Base-by-base conservation (phyloP, 1,139 yeast genomes). In the Yamadazyma mexicana region DNA sequence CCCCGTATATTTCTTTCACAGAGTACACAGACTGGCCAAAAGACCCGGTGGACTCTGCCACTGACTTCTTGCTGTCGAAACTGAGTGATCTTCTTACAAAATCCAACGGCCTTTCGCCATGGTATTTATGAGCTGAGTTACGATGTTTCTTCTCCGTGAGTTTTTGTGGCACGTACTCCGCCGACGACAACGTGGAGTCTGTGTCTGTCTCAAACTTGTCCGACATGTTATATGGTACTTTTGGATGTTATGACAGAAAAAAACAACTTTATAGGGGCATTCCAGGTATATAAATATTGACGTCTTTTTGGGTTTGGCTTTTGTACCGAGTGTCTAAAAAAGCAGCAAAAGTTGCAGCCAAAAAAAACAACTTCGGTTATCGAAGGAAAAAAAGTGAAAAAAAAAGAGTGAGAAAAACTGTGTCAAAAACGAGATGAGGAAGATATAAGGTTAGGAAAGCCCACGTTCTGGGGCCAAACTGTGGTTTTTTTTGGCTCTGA, bases 1-100 rank as follows among this genome's bases (percentile, higher is more conserved):
- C 67, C 3, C 73, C 71, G 43, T 58, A 68, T 15, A 68, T 66
- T 20, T 65, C 69, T 35, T 57, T 59, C 7, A 61, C 62, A 4
- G 52, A 48, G 20, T 16, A 37, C 3, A 40, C 38, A 3, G 51
- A 49, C 25, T 44, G 46, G 3, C 50, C 42, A 8, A 47, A 20
- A 8, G 22, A 20, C 8, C 22, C 22, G 8, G 8, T 20, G 22
- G 22, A 20, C 22, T 20, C 22, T 20, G 5, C 8, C 22, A n/a
- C n/a, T n/a, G 22, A 20, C 22, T 8, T 20, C 22, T 8, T 5
- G 22, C 22, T 20, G 22, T 20, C 22, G 8, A 20, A 20, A 20
- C 22, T 43, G 2, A 47, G 31, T 8, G 43, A 43, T 31, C 45
- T 41, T 32, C 45, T 36, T 3, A 48, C 31, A 5, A 25, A n/a